A percentile compares a stretch with the other conserved stretches of the same genome.
phyloP scores from a whole-genome alignment of 2,329 filamentous ascomycete genomes.

The Fusarium sp. region DNA sequence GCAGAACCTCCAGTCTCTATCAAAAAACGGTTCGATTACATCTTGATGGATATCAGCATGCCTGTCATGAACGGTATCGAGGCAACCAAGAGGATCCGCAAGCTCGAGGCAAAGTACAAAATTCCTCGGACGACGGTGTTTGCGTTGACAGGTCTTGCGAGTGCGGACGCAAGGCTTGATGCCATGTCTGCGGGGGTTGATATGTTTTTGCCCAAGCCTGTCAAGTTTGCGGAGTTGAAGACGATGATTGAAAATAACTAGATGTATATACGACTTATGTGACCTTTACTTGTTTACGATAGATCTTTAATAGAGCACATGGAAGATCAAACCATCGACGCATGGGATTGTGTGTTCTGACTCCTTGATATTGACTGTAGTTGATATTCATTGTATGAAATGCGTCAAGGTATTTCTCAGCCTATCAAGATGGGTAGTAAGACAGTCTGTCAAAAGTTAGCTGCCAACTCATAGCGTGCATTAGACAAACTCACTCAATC shows the following conservation, averaged over 20 bases:
- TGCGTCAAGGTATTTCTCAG: background rate
- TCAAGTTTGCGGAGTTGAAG: slow-evolving; percentile 57
- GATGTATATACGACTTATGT: slow-evolving; percentile 22
- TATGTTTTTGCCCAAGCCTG: slow-evolving; percentile 64
- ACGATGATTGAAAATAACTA: slow-evolving; percentile 43
- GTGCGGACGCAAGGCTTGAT: slow-evolving; percentile 60
- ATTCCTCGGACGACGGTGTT: slow-evolving; percentile 60
- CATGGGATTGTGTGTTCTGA: background rate
- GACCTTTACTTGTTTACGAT: slow-evolving; percentile 8
- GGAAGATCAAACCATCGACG: background rate
- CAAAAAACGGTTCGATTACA: slow-evolving; percentile 48
- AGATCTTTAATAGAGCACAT: slow-evolving; percentile 14
- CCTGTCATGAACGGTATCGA: slow-evolving; percentile 65
- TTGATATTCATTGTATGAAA: too few relatives aligned
- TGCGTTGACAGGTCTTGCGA: slow-evolving; percentile 64
- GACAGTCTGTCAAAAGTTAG: slow-evolving; percentile 1
- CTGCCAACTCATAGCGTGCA: fast-evolving
- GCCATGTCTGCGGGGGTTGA: slow-evolving; percentile 63
- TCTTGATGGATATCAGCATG: slow-evolving; percentile 66
- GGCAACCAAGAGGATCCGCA: slow-evolving; percentile 61
- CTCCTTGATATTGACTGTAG: too few relatives aligned
- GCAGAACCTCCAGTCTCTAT: background rate
- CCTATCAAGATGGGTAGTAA: background rate
- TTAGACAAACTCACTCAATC: slow-evolving; percentile 63
- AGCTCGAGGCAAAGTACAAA: slow-evolving; percentile 57